These are phyloP conservation scores for Simplicillium aogashimaense DNA, from an alignment of 2,329 filamentous ascomycete genomes.

Conservation along the genomic window DNA sequence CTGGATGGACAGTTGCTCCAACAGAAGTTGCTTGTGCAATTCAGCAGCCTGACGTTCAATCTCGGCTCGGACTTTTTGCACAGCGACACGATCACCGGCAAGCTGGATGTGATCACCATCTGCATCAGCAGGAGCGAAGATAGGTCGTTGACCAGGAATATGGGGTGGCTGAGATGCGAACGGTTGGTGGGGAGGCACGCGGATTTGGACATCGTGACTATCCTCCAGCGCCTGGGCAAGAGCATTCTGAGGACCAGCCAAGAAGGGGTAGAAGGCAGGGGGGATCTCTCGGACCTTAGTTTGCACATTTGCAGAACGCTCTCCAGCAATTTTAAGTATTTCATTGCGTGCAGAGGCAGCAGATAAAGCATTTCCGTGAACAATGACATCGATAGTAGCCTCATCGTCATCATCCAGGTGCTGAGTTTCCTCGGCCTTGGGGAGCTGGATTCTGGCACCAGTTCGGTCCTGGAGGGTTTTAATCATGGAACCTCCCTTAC, in stretches of 20 bases:
- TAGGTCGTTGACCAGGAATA: slow-evolving; percentile 53
- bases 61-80: slow-evolving; percentile 68
- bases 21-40: slow-evolving; percentile 63
- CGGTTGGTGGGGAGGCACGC: slow-evolving; percentile 72
- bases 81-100: slow-evolving; percentile 73
- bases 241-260: slow-evolving; percentile 69
- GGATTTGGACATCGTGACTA: slow-evolving; percentile 67
- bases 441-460: slow-evolving; percentile 82
- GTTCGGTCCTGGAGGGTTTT: slow-evolving; percentile 84
- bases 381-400: slow-evolving; percentile 69
- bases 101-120: slow-evolving; percentile 72
- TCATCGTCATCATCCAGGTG: slow-evolving; percentile 57
- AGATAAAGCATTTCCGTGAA: slow-evolving; percentile 86
- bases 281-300: slow-evolving; percentile 77
- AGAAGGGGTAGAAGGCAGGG: slow-evolving; percentile 90
- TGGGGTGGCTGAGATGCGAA: slow-evolving; percentile 64
- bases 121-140: slow-evolving; percentile 60
- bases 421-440: slow-evolving; percentile 61
- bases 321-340: slow-evolving; percentile 79
- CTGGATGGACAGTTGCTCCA: slow-evolving; percentile 74
- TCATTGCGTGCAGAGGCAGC: slow-evolving; percentile 74
- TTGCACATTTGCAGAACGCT: slow-evolving; percentile 73
- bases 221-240: slow-evolving; percentile 63
- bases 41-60: slow-evolving; percentile 72
- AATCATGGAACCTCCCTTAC: slow-evolving; percentile 81